phyloP scores from a whole-genome alignment of 306 rosid genomes.

The Phaseolus lunatus region DNA sequence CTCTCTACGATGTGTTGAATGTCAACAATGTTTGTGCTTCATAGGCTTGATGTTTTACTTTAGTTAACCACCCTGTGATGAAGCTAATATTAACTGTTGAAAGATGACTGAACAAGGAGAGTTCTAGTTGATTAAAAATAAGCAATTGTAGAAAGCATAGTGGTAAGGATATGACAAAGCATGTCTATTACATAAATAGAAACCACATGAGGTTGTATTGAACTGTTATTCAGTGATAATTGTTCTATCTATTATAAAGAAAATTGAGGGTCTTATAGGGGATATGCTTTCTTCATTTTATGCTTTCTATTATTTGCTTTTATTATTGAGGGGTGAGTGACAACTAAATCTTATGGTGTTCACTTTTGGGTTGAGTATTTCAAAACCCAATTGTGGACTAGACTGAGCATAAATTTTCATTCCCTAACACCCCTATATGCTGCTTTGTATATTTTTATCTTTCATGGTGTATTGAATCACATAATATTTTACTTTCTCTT shows the following conservation, averaged over 20 bases:
- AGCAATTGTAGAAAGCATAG: not conserved
- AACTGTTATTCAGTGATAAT: not conserved
- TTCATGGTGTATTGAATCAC: not conserved
- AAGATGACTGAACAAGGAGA: not conserved
- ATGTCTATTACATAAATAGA: not conserved
- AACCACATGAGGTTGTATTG: not conserved
- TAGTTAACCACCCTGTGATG: not conserved
- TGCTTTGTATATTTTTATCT: slow-evolving; percentile 1
- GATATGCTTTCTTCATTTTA: not conserved
- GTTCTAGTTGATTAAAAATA: not conserved
- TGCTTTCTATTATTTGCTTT: slow-evolving; percentile 6
- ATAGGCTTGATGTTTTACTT: not conserved
- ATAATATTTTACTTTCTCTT: not conserved
- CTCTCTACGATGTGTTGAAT: not conserved
- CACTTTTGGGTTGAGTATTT: not conserved
- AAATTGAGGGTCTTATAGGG: not conserved
- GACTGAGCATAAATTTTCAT: not conserved
- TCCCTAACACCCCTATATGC: slow-evolving; percentile 24
- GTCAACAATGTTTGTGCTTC: not conserved
- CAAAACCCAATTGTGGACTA: not conserved
- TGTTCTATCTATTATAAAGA: not conserved
- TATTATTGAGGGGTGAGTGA: not conserved
- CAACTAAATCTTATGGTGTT: not conserved
- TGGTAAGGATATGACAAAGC: not conserved
- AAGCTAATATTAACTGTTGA: not conserved